Conservation (phyloP, 2,329 filamentous ascomycete genomes). For the Botrytis elliptica region DNA sequence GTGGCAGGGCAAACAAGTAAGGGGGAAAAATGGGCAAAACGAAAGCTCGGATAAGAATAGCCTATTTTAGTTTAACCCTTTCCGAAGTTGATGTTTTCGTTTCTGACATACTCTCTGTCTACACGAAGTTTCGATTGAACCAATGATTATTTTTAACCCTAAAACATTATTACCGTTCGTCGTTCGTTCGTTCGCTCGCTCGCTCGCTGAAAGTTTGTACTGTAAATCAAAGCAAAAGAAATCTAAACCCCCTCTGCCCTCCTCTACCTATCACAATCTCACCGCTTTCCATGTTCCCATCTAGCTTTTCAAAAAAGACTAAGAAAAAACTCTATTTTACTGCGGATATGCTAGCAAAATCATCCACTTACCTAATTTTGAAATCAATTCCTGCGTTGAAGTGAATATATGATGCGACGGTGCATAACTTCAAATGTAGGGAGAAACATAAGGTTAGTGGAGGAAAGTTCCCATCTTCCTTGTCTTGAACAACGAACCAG, state of each 20-base stretch:
- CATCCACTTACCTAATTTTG: constrained; percentile 10
- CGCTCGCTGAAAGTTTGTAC: not conserved
- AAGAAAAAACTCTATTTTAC: constrained; percentile 1
- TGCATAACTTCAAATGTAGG: constrained; percentile 4
- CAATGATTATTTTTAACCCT: constrained; percentile 12
- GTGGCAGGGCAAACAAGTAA: constrained; percentile 15
- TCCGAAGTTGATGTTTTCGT: not conserved
- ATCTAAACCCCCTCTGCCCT: not conserved
- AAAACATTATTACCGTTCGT: not conserved
- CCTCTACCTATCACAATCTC: not conserved
- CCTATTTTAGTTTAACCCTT: not conserved
- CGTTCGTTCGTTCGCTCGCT: not conserved
- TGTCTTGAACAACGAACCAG: constrained; percentile 16
- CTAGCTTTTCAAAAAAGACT: constrained; percentile 9
- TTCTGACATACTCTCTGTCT: constrained; percentile 2
- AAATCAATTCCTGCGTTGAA: constrained; percentile 8
- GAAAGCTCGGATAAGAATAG: constrained; percentile 8
- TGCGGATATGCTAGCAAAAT: not conserved
- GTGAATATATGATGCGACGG: constrained; percentile 10
- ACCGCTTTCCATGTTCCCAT: constrained; percentile 1
- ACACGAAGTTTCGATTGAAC: not conserved
- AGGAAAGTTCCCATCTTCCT: constrained; percentile 7
- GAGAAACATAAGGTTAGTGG: constrained; percentile 1
- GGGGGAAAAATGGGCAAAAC: not conserved
- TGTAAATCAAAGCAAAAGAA: constrained; percentile 8